Evolutionary conservation across 2,329 filamentous ascomycete genomes (phyloP).

Genomic region (Penicillium sp.): DNA sequence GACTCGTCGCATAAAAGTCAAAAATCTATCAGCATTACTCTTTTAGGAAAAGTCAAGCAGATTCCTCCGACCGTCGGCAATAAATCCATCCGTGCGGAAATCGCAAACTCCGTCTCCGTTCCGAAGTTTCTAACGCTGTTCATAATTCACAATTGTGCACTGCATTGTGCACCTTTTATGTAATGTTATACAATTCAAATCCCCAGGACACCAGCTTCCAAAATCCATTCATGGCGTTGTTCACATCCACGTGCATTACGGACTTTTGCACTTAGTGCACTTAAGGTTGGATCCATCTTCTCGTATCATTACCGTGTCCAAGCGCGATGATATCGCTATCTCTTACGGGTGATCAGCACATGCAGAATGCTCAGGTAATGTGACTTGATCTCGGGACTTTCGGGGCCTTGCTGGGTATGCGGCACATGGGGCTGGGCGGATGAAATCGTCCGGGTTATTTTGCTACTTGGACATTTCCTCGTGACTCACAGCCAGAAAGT

Average conservation of each 20-base stretch:
- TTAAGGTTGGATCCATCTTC: too few species aligned
- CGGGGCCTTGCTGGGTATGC: not conserved
- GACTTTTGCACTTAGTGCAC: too few species aligned
- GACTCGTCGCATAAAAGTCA: too few species aligned
- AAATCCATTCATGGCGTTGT: not conserved
- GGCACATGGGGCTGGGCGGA: constrained; percentile 1
- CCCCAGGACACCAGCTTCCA: too few species aligned
- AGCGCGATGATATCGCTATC: not conserved
- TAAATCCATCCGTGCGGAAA: not conserved
- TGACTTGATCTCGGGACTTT: not conserved
- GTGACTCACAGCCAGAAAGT: constrained; percentile 1
- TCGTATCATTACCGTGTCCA: too few species aligned
- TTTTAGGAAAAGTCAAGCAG: too few species aligned
- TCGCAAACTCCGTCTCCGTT: not conserved
- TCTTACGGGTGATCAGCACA: constrained; percentile 2
- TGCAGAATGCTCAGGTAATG: not conserved
- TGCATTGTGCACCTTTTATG: too few species aligned
- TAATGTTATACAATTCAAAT: too few species aligned
- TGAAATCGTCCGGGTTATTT: not conserved
- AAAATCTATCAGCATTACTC: too few species aligned
- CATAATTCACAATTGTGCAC: not conserved
- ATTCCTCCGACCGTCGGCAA: not conserved
- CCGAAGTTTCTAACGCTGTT: too few species aligned
- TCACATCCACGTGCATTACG: not conserved
- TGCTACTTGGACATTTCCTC: not conserved